Base-by-base conservation (phyloP, 2,329 filamentous ascomycete genomes). In the Paraphoma sp. region DNA sequence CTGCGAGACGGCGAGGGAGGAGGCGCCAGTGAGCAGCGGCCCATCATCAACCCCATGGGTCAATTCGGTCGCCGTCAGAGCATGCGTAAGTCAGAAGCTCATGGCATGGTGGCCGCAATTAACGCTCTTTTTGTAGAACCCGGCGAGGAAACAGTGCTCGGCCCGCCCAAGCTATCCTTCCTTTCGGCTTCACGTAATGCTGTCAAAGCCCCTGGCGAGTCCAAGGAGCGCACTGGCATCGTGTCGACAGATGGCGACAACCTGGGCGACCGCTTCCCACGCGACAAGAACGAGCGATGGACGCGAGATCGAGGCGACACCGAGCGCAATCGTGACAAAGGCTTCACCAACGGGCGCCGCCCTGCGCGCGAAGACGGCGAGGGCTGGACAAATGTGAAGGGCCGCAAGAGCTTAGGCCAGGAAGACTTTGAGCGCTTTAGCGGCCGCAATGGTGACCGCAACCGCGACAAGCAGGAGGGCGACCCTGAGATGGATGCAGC, bases 81-180 rank as follows among this genome's bases (percentile, higher is more conserved):
- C 56, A 79, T 79, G 54, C 80, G 82, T 69, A 78, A 79, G 69
- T 84, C 80, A 53, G 76, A 76, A 68, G 81, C 78, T 71, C 78
- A 79, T 81, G 77, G 56, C 61, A 57, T 63, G 31, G 57, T 65
- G 51, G 61, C 62, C 59, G 59, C 68, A 71, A 68, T 70, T 74
- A 65, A 74, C 56, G 55, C 66, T 49, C 63, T 62, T 59, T 63
- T 68, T 66, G 38, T 64, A 90, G 87, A 86, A 74, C 80, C 86
- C 69, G 69, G 69, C 49, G 93, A 96, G 68, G 92, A 96, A 62
- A 90, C 96, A 55, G 85, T 95, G 56, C 89, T 97, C 55, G 93
- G 91, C 12, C 93, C 93, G 17, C 91, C 93, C 1, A 91, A 91
- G 75, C 91, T 87, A 45, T 87, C 87, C 44, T 97, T 97, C 76